Evolutionary conservation across 2,329 filamentous ascomycete genomes (phyloP), one percentile per base, ranked within the genome.

Genomic region (Alternaria ventricosa): DNA sequence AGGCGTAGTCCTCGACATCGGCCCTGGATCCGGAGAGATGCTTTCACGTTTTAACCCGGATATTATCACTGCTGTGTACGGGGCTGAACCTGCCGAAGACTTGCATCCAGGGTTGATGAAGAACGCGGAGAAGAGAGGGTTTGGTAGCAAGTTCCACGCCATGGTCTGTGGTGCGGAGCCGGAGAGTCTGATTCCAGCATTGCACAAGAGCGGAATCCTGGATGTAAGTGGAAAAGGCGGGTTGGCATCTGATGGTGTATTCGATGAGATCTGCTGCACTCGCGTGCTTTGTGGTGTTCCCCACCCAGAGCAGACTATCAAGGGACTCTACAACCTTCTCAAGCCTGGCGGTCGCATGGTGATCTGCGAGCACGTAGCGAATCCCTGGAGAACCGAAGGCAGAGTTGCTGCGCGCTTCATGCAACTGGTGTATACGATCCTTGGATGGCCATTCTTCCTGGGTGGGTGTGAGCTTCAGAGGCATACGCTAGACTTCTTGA

Each of bases 201-300:
- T 85, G 54, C 72, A 75, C 51, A 81, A 81, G 66, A 77, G 78
- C n/a, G 83, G 81, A 0, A 67, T 86, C 5, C 58, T 83, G 5
- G 57, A 74, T 7, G 46, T 69, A 0, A 63, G 68, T 30, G 73
- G 70, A 12, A 70, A 71, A 2, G 56, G 68, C 3, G 73, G 71
- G 3, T 59, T 66, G 18, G 72, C 70, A 9, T 72, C 66, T 7
- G 73, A 73, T 3, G 82, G 82, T 0, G 67, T 87, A 1, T 87
- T 88, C 49, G 87, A 89, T 68, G 85, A 85, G 12, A 85, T 88
- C 50, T 76, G 86, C 53, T 85, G 84, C 61, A 76, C 87, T 10
- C 80, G 86, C 0, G 86, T 88, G 1, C 75, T 88, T 3, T 89
- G 87, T 65, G 84, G 84, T 4, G 84, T 88, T 9, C 84, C 85